Evolutionary conservation across 2,329 filamentous ascomycete genomes (phyloP), one percentile per base, ranked within the genome.

Genomic region (Blastomyces emzantsi): DNA sequence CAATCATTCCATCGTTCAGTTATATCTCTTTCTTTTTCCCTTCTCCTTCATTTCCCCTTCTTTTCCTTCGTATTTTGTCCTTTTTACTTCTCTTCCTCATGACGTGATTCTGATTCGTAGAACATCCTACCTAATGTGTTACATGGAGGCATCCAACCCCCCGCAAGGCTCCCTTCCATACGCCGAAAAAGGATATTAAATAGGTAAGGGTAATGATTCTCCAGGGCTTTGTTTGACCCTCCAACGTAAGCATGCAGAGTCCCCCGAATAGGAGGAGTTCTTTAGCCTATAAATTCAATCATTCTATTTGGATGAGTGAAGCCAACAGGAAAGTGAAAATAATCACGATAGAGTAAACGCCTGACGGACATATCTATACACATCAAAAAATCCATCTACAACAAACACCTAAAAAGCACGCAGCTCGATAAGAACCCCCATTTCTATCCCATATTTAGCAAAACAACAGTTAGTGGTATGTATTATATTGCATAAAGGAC

Each of bases 1-100:
- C 36, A 43, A 60, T 49, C 58, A 60, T 33, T 52, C 49, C 33
- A 58, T 59, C 33, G 54, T 60, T 43, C 25, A 5, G 30, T 30
- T 61, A 36, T n/a, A 41, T 33, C 19, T n/a, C 13, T 36, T 41
- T 47, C 2, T 15, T 30, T 52, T 45, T 19, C 17, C 15, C 6
- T n/a, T n/a, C 4, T 22, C 19, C 22, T 47, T 47, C 9, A 2
- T 39, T 39, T 13, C 9, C 25, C 19, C 2, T 30, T 30, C 25
- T 5, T 39, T n/a, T 39, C 55, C 22, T 25, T 41, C 11, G 28
- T 36, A 15, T 25, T 58, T 17, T 25, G 0, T 22, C 43, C 43
- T 3, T 15, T 43, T 36, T 36, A 1, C n/a, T 17, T 41, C 8
- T 28, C 8, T 8, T 9, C 2, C 4, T 15, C 30, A 22, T 39